Conservation (phyloP, 306 rosid genomes). For the Fragaria iinumae region DNA sequence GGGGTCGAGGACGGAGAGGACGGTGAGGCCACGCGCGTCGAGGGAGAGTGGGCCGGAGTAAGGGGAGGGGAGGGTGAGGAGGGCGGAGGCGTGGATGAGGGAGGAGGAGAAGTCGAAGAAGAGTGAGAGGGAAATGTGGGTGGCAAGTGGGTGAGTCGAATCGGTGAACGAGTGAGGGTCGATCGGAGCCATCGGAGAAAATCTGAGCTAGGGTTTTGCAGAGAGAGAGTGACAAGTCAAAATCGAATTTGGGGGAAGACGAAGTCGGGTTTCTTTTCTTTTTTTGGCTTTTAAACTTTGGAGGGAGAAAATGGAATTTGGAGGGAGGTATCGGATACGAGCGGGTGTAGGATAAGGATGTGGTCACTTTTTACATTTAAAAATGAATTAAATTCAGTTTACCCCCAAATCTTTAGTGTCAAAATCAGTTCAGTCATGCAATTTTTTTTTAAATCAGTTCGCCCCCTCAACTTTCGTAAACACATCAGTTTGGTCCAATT, state of each 20-base stretch:
- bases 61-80: constrained; percentile 48
- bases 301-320: not conserved
- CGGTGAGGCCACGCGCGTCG: constrained; percentile 65
- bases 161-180: constrained; percentile 95
- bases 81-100: constrained; percentile 61
- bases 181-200: constrained; percentile 58
- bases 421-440: too few species aligned
- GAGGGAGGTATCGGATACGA: not conserved
- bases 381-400: too few species aligned
- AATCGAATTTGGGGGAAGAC: not conserved
- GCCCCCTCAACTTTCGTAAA: too few species aligned
- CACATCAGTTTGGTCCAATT: too few species aligned
- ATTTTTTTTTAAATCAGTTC: too few species aligned
- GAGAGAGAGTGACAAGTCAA: not conserved
- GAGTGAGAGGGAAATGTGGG: constrained; percentile 55
- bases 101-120: constrained; percentile 67
- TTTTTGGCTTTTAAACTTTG: not conserved
- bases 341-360: not conserved
- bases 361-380: not conserved
- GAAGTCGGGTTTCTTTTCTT: not conserved
- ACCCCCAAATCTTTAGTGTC: too few species aligned
- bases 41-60: constrained; percentile 65
- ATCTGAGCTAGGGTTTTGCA: constrained; percentile 7
- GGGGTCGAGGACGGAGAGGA: constrained; percentile 53
- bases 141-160: constrained; percentile 50